Base-by-base conservation (phyloP, 2,329 filamentous ascomycete genomes). In the Arthrobotrys sinensis region DNA sequence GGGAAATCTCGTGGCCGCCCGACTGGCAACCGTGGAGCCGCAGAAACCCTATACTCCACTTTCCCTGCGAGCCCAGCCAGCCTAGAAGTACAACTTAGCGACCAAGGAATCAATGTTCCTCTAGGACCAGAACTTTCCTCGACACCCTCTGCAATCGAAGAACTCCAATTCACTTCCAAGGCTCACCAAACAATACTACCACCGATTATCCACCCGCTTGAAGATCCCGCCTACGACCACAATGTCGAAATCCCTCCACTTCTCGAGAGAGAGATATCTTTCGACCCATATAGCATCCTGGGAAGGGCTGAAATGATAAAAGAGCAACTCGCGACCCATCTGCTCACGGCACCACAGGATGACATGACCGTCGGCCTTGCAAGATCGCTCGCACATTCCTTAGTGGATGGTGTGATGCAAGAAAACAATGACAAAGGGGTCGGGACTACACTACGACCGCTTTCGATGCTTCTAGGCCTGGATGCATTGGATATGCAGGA, bases 1-100 rank as follows among this genome's bases (percentile, higher is more conserved):
- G 76, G 91, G 1, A 96, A 94, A 83, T 87, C 92, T 12, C 87
- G 94, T 80, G 94, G 94, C 5, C 87, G 94, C 76, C 94, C 94
- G 48, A 93, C 50, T 32, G 57, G 57, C n/a, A 66, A 62, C 36
- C 73, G 73, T 16, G 73, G 66, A 14, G 66, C 60, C 36, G 65
- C 65, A 60, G 73, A 77, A 55, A 43, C 48, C 24, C 36, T 62
- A 24, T 77, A 77, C 21, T 90, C 90, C 3, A 91, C 91, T 0
- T 92, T 92, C 80, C 90, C 91, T 2, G 89, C 88, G 12, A 90
- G 89, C 79, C 88, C 89, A 5, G 65, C 50, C 12, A 71, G 67
- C 34, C 45, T 77, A 8, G 73, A 77, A 48, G 73, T 64, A 2
- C 66, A 77, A 38, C 57, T 77, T 3, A 70, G 66, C 34, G 66